Evolutionary conservation across 2,329 filamentous ascomycete genomes (phyloP), one percentile per base, ranked within the genome.

Genomic region (Trichoderma sp.): DNA sequence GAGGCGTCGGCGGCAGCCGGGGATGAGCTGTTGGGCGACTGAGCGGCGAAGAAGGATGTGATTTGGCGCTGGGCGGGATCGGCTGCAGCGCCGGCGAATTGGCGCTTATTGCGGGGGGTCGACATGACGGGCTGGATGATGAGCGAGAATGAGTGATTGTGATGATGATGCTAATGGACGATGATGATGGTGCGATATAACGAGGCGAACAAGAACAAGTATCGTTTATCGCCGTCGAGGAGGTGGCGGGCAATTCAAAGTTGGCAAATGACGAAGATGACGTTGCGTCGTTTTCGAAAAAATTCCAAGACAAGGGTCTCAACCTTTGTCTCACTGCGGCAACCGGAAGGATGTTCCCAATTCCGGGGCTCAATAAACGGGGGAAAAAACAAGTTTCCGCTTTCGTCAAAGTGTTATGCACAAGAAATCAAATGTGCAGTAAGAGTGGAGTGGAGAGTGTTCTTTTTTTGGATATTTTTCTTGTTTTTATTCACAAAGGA

Each of bases 41-140:
- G 76, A 10, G 76, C 71, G 69, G 76, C 74, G 80, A 90, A 90
- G 81, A 89, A 90, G 66, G 84, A 86, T 24, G 88, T 90, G 75
- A 90, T 90, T 68, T 89, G 87, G 68, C 86, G 84, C 75, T 89
- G 87, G 10, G 85, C 76, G 13, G 86, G 82, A 74, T 89, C 86
- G 77, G 84, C 85, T 59, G 87, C 80, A 65, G 85, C 83, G 74
- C 87, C 87, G 68, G 86, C 84, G 76, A 90, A 90, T 70, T 84
- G 86, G 60, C 87, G 86, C 81, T 90, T 90, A 64, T 82, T 83
- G 75, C 86, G 83, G 30, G 84, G 83, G 67, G 78, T 80, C 34
- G 85, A 84, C 86, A 88, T 87, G 69, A 71, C 75, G 75, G 34
- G 28, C 14, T 16, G 54, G 46, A 37, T 26, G 30, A 18, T 37